Conservation (phyloP, 2,329 filamentous ascomycete species). For the Aspergillus sp. region DNA sequence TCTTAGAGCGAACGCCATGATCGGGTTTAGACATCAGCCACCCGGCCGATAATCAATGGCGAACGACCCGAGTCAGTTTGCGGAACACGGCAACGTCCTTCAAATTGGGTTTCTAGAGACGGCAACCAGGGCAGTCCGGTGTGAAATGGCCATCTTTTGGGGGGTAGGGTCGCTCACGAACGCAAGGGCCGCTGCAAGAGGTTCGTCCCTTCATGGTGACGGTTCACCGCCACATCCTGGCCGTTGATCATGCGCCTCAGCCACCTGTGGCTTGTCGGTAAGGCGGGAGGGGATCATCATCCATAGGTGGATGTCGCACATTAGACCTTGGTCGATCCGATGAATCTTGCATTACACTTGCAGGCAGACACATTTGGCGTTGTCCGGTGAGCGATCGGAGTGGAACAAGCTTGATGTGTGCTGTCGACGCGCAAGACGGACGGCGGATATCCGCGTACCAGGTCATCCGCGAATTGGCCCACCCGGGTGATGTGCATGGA, state of each 20-base stretch:
- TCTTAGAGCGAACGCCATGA: too few species aligned
- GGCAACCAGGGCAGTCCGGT: too few species aligned
- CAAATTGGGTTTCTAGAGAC: too few species aligned
- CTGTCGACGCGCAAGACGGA: background rate
- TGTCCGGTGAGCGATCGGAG: background rate
- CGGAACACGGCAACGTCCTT: too few species aligned
- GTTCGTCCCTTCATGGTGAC: background rate
- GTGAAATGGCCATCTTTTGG: too few species aligned
- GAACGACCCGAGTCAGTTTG: too few species aligned
- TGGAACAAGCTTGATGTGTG: background rate
- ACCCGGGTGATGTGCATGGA: too few species aligned
- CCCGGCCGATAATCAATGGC: too few species aligned
- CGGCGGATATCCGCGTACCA: too few species aligned
- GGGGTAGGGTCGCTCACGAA: background rate
- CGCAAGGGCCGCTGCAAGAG: slow-evolving; percentile 1
- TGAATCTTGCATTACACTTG: slow-evolving; percentile 17
- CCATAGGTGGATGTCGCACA: too few species aligned
- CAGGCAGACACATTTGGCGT: slow-evolving; percentile 2
- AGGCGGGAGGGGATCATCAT: background rate
- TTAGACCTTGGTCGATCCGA: slow-evolving; percentile 3
- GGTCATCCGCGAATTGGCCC: too few species aligned
- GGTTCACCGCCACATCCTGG: slow-evolving; percentile 17
- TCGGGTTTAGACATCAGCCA: too few species aligned
- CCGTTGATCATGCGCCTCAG: slow-evolving; percentile 9
- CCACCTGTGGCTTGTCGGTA: slow-evolving; percentile 15